These are phyloP conservation scores for Oryza meyeriana DNA, from an alignment of 176 grass and related monocot genomes.

Conservation along the genomic window DNA sequence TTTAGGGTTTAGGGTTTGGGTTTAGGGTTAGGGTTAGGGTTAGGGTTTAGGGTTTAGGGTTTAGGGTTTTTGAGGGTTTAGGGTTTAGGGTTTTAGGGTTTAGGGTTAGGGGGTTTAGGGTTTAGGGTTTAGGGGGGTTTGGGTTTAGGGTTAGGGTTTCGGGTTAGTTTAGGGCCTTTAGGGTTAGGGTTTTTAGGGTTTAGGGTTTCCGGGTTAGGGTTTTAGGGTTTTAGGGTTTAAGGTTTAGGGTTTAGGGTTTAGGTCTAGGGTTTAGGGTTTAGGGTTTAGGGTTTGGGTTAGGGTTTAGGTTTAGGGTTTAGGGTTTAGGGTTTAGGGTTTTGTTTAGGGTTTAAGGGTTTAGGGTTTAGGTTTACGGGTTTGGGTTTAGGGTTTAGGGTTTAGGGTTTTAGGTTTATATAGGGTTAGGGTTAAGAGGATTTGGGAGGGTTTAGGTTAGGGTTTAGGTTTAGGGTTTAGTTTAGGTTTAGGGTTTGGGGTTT, in stretches of 20 bases:
- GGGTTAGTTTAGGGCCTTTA: too few species aligned
- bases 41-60: too few species aligned
- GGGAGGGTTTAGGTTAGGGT: too few species aligned
- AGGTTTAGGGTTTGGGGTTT: slow-evolving; percentile 37
- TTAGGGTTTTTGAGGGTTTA: too few species aligned
- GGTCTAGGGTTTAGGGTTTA: background rate
- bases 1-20: too few species aligned
- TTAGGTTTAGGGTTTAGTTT: slow-evolving; percentile 27
- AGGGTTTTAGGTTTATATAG: slow-evolving; percentile 17
- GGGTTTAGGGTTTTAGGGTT: too few species aligned
- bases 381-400: slow-evolving; percentile 23
- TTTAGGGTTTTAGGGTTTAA: background rate
- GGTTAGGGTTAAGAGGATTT: slow-evolving; percentile 36
- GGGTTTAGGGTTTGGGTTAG: background rate
- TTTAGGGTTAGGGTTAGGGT: too few species aligned
- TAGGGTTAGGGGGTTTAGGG: too few species aligned
- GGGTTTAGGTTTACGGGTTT: slow-evolving; percentile 4
- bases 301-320: slow-evolving; percentile 15
- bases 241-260: background rate
- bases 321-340: background rate
- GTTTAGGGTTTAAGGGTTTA: background rate
- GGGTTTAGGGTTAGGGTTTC: too few species aligned
- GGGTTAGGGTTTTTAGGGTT: too few species aligned
- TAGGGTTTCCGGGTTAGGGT: too few species aligned
- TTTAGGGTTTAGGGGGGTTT: too few species aligned